Evolutionary conservation across 1,139 yeast species (phyloP).

Genomic region (Zygosaccharomyces sapae): DNA sequence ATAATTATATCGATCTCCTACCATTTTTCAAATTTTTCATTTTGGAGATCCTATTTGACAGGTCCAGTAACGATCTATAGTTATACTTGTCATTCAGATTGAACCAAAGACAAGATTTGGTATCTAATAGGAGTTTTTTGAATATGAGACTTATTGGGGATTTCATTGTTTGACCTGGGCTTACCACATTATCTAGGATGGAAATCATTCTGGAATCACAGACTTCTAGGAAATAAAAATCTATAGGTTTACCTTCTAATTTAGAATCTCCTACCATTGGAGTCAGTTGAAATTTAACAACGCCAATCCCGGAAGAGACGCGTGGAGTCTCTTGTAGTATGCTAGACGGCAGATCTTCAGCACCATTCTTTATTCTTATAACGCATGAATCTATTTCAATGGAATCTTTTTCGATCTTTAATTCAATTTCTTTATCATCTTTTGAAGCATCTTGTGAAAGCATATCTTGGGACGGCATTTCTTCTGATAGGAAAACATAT

Average conservation of each 20-base stretch:
- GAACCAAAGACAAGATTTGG: slow-evolving; percentile 27
- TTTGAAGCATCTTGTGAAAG: slow-evolving; percentile 12
- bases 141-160: slow-evolving; percentile 29
- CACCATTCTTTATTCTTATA: slow-evolving; percentile 11
- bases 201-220: slow-evolving; percentile 20
- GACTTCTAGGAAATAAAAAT: slow-evolving; percentile 30
- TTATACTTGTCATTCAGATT: slow-evolving; percentile 13
- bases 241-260: slow-evolving; percentile 11
- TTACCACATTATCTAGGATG: slow-evolving; percentile 14
- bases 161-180: slow-evolving; percentile 11
- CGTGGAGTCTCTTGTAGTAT: slow-evolving; percentile 6
- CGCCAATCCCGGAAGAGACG: slow-evolving; percentile 21
- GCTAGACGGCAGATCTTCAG: slow-evolving; percentile 10
- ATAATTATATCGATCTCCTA: slow-evolving; percentile 2
- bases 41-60: slow-evolving; percentile 15
- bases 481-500: slow-evolving; percentile 27
- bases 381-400: slow-evolving; percentile 22
- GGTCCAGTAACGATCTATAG: slow-evolving; percentile 11
- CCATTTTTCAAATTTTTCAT: slow-evolving; percentile 14
- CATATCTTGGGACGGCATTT: slow-evolving; percentile 21
- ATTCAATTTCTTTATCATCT: slow-evolving; percentile 20
- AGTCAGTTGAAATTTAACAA: slow-evolving; percentile 26
- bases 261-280: slow-evolving; percentile 5
- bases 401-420: slow-evolving; percentile 25
- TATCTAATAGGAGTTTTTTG: slow-evolving; percentile 27